These are phyloP conservation scores for Macroventuria anomochaeta DNA, from an alignment of 2,329 filamentous ascomycete genomes.

Conservation along the genomic window DNA sequence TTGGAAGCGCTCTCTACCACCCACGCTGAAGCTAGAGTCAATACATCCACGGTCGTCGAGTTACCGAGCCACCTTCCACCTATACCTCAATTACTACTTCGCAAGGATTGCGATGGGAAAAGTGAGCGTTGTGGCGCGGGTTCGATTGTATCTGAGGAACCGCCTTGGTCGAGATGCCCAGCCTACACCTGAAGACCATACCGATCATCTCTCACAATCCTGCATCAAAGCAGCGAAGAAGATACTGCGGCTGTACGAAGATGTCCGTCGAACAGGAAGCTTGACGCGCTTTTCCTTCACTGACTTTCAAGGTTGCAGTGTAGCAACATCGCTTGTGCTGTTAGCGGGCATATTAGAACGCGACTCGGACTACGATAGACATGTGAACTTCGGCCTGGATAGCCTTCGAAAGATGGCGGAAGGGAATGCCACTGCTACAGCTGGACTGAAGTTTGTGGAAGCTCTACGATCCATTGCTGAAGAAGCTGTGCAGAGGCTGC, in stretches of 20 bases:
- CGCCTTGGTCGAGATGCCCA: not conserved
- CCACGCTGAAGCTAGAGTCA: not conserved
- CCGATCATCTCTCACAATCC: not conserved
- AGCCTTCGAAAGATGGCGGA: slow-evolving; percentile 8
- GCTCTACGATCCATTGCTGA: slow-evolving; percentile 6
- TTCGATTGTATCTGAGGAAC: not conserved
- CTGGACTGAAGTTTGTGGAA: slow-evolving; percentile 10
- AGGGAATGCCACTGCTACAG: slow-evolving; percentile 4
- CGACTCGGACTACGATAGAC: slow-evolving; percentile 7
- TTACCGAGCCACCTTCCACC: slow-evolving; percentile 9
- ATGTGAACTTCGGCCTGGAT: slow-evolving; percentile 4
- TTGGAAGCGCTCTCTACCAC: slow-evolving; percentile 7
- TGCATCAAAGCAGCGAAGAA: slow-evolving; percentile 11
- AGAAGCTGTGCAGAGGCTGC: slow-evolving; percentile 1
- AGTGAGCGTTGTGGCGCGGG: not conserved
- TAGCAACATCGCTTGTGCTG: slow-evolving; percentile 6
- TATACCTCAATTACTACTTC: slow-evolving; percentile 9
- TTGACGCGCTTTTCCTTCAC: slow-evolving; percentile 8
- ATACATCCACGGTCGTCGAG: slow-evolving; percentile 4
- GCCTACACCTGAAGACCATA: not conserved
- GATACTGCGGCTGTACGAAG: slow-evolving; percentile 9
- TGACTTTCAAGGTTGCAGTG: slow-evolving; percentile 8
- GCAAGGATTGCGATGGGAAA: slow-evolving; percentile 9
- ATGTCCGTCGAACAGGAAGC: slow-evolving; percentile 9
- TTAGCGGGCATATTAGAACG: slow-evolving; percentile 2